These are phyloP conservation scores for Crithidia thermophila DNA, from an alignment of 208 protist genomes.

Conservation along the genomic window DNA sequence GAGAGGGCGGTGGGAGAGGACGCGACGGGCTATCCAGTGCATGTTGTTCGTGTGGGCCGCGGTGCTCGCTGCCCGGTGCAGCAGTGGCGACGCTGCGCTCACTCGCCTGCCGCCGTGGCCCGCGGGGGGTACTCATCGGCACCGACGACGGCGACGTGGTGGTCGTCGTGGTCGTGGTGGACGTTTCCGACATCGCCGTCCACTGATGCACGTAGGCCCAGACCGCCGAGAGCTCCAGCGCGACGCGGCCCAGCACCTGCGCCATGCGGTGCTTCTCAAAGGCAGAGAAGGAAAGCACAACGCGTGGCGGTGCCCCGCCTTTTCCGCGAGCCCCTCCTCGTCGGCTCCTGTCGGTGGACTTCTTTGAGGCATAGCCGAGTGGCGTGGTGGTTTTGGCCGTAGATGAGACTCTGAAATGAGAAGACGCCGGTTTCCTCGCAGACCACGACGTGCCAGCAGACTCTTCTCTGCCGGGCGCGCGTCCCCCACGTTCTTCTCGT, in stretches of 20 bases:
- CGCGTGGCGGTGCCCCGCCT: conserved; percentile 3
- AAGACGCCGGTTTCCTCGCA: no score
- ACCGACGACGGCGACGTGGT: background rate
- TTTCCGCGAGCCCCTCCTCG: no score
- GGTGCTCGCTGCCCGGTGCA: background rate
- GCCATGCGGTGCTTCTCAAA: conserved; percentile 64
- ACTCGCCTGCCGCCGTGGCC: conserved; percentile 11
- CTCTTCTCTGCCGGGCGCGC: no score
- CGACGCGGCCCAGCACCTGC: conserved; percentile 57
- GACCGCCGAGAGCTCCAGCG: conserved; percentile 48
- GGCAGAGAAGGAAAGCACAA: conserved; percentile 31
- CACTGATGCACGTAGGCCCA: conserved; percentile 28
- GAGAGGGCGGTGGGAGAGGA: background rate
- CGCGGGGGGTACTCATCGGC: background rate
- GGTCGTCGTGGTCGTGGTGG: background rate
- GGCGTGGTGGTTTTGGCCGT: no score
- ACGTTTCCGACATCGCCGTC: background rate
- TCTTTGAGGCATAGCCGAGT: no score
- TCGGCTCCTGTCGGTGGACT: no score
- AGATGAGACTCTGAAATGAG: no score
- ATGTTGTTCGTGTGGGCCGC: background rate
- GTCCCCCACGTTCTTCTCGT: no score
- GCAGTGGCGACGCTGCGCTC: conserved; percentile 10
- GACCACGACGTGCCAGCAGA: no score
- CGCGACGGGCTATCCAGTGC: no score